Evolutionary conservation across 805 yeast species (phyloP), one percentile per base, ranked within the genome.

Genomic region (Starmerella sirachaensis): DNA sequence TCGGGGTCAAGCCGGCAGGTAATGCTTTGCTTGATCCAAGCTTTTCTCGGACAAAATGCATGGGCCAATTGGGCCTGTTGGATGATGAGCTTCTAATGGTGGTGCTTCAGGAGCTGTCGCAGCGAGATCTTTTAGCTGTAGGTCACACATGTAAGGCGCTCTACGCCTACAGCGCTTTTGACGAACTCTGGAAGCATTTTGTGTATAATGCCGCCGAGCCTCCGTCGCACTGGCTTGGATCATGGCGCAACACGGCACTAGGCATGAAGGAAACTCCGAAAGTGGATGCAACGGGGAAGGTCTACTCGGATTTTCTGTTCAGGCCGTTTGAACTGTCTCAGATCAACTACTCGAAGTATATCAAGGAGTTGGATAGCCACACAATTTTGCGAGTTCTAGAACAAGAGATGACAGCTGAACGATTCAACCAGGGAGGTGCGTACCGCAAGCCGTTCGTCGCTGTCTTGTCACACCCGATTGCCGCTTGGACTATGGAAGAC

Each of bases 281-380:
- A 3, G 28, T 54, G 1, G 42, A 40, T 20, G 48, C 49, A 6
- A 23, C 33, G n/a, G 49, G 68, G 61, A 32, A 31, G 19, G 68
- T 84, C 3, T 82, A 78, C 53, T 79, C 93, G 0, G 95, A 85
- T 53, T 48, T 71, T n/a, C 57, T 86, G 11, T 85, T 76, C 55
- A 65, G 91, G 35, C 94, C 95, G 3, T 84, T 70, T 51, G 91
- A 82, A 52, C 77, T 91, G 46, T 67, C 93, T 1, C 79, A 77
- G 45, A 64, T 82, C 14, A 68, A 79, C 51, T 81, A 80, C 55
- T 47, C 54, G 4, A 52, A 57, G 18, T 50, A 72, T 4, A 72
- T 79, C 47, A 54, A 59, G 19, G 64, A 64, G 5, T 57, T 53
- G 1, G 73, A 69, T 39, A 77, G 72, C 51, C 55, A 46, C 35